Conservation (phyloP, 2,329 filamentous ascomycete genomes). For the Paracamarosporium sp. region DNA sequence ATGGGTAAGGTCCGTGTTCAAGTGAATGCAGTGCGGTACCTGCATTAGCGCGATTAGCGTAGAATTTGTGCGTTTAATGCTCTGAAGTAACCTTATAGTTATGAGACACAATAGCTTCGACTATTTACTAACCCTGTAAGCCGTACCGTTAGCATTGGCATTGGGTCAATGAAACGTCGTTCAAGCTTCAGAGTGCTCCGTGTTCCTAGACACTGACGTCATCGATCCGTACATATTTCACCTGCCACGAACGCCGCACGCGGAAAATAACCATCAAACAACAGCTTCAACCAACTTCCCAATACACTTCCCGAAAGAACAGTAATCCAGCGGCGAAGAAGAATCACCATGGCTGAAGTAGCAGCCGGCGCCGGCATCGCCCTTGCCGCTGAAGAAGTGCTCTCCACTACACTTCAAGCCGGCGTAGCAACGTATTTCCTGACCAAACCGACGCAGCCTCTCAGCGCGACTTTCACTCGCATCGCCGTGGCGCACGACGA, state of each 20-base stretch:
- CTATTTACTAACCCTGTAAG: too few species aligned
- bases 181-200: not conserved
- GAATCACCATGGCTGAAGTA: constrained; percentile 46
- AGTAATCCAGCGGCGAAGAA: not conserved
- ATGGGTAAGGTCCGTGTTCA: not conserved
- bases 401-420: constrained; percentile 48
- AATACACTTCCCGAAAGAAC: not conserved
- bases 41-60: constrained; percentile 4
- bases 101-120: too few species aligned
- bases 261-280: not conserved
- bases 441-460: constrained; percentile 50
- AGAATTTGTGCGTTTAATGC: not conserved
- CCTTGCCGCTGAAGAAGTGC: constrained; percentile 45
- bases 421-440: constrained; percentile 51
- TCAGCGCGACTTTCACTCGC: constrained; percentile 51
- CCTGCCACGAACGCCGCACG: not conserved
- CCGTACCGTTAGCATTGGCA: too few species aligned
- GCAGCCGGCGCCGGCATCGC: constrained; percentile 48
- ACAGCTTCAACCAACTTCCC: not conserved
- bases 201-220: constrained; percentile 9
- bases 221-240: not conserved
- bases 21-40: not conserved
- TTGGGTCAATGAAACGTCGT: not conserved
- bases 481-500: constrained; percentile 47
- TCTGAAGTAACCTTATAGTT: too few species aligned